Percentiles rank a stretch among this genome's conserved stretches.
Evolutionary conservation across 345 rosid species (phyloP).

Genomic region (Raphanus sativus): DNA sequence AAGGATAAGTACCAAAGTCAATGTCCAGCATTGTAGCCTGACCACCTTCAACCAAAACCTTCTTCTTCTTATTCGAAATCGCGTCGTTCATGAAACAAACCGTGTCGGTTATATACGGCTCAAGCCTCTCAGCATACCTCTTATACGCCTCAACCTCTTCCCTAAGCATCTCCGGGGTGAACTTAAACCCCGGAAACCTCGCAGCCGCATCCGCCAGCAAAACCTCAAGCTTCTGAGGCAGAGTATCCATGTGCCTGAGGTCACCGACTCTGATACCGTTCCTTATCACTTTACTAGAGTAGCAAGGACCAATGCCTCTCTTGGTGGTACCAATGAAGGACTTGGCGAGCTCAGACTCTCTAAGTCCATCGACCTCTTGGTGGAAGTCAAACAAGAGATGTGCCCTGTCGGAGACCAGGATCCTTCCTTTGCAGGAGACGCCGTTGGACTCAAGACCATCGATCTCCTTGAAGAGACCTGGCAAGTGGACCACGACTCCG

Average conservation of each 20-base stretch:
- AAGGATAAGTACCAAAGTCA: constrained; percentile 96
- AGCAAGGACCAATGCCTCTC: constrained; percentile 94
- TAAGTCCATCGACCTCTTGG: constrained; percentile 79
- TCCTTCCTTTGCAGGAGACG: constrained; percentile 83
- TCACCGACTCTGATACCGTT: constrained; percentile 93
- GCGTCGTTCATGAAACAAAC: constrained; percentile 83
- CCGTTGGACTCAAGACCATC: constrained; percentile 83
- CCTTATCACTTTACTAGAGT: constrained; percentile 80
- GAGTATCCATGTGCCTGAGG: constrained; percentile 89
- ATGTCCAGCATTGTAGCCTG: constrained; percentile 97
- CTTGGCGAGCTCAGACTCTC: constrained; percentile 88
- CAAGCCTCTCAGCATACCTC: constrained; percentile 89
- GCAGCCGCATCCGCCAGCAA: constrained; percentile 74
- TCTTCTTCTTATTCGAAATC: constrained; percentile 68
- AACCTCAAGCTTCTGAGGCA: constrained; percentile 83
- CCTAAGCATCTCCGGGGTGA: constrained; percentile 69
- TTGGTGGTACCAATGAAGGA: constrained; percentile 91
- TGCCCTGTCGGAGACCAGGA: constrained; percentile 89
- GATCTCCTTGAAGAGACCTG: constrained; percentile 81
- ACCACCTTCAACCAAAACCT: constrained; percentile 94
- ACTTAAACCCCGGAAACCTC: constrained; percentile 69
- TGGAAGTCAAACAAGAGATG: constrained; percentile 92
- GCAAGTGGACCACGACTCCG: constrained; percentile 92
- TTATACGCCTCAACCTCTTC: constrained; percentile 88
- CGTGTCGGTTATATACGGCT: constrained; percentile 85